A percentile compares a stretch with the other conserved stretches of the same genome.
Conservation (phyloP, 2,329 filamentous ascomycete species). For the Passalora sequoiae region DNA sequence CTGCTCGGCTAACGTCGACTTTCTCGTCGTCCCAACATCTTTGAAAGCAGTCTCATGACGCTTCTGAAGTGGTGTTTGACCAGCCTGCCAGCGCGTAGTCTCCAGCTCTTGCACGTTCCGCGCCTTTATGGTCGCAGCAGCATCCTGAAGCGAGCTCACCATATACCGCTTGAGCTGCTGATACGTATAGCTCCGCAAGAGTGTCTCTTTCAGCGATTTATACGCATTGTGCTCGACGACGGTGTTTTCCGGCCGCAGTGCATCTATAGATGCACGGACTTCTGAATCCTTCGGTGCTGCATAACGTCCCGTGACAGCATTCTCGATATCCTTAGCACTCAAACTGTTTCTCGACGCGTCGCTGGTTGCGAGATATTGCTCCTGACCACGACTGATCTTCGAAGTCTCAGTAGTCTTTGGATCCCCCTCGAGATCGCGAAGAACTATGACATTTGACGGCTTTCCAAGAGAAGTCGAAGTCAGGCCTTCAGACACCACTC, state of each 20-base stretch:
- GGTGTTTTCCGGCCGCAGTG: slow-evolving; percentile 20
- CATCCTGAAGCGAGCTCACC: background rate
- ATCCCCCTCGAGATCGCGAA: slow-evolving; percentile 15
- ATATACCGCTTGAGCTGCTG: slow-evolving; percentile 26
- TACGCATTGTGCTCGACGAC: slow-evolving; percentile 23
- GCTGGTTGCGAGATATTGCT: background rate
- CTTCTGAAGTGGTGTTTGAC: slow-evolving; percentile 22
- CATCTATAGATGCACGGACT: slow-evolving; percentile 28
- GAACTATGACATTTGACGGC: slow-evolving; percentile 23
- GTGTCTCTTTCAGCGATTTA: slow-evolving; percentile 15
- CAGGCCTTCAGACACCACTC: slow-evolving; percentile 21
- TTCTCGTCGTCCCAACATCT: slow-evolving; percentile 11
- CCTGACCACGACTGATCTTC: background rate
- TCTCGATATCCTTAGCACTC: slow-evolving; percentile 24
- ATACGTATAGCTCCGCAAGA: slow-evolving; percentile 24
- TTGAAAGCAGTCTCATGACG: slow-evolving; percentile 13
- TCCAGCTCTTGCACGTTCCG: slow-evolving; percentile 5
- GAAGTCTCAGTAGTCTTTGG: background rate
- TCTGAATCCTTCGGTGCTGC: slow-evolving; percentile 23
- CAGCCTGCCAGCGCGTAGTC: slow-evolving; percentile 22
- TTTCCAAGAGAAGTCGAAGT: slow-evolving; percentile 23
- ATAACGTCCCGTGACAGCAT: slow-evolving; percentile 15
- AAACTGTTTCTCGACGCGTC: slow-evolving; percentile 7
- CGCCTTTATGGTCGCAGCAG: background rate
- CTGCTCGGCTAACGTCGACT: slow-evolving; percentile 19